Percentiles rank a stretch among this genome's conserved stretches.
These are phyloP conservation scores for Eimeria maxima DNA, from an alignment of 169 alveolate species.

Conservation along the genomic window DNA sequence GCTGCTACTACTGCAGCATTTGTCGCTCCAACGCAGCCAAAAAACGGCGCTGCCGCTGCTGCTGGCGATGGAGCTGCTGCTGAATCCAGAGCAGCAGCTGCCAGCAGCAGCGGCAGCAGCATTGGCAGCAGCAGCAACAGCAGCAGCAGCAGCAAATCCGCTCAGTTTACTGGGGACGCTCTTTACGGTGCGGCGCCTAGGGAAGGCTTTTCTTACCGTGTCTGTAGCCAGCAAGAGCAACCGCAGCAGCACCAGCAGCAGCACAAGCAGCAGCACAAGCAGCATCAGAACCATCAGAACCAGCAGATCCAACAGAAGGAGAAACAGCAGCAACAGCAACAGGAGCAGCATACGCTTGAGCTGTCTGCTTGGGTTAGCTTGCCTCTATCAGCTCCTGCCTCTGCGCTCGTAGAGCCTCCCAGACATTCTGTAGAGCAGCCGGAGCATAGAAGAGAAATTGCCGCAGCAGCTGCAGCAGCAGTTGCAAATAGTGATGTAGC, in stretches of 20 bases:
- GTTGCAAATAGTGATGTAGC: background rate
- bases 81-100: slow-evolving; percentile 43
- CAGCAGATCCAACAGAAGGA: background rate
- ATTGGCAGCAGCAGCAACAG: slow-evolving; percentile 19
- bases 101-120: slow-evolving; percentile 32
- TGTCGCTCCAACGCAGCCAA: background rate
- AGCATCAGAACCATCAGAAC: background rate
- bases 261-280: background rate
- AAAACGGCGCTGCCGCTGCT: slow-evolving; percentile 74
- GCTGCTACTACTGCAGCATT: background rate
- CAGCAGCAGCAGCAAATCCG: slow-evolving; percentile 2
- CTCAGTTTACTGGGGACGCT: background rate
- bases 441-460: no score
- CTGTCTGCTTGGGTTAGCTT: background rate
- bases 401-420: background rate
- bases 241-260: background rate
- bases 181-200: background rate
- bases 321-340: background rate
- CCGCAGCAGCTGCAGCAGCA: no score
- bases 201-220: background rate
- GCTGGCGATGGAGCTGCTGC: slow-evolving; percentile 70
- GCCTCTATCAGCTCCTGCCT: background rate
- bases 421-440: background rate
- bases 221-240: background rate
- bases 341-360: background rate